Base-by-base conservation (phyloP, 2,329 filamentous ascomycete genomes). In the Diplodia sapinea region DNA sequence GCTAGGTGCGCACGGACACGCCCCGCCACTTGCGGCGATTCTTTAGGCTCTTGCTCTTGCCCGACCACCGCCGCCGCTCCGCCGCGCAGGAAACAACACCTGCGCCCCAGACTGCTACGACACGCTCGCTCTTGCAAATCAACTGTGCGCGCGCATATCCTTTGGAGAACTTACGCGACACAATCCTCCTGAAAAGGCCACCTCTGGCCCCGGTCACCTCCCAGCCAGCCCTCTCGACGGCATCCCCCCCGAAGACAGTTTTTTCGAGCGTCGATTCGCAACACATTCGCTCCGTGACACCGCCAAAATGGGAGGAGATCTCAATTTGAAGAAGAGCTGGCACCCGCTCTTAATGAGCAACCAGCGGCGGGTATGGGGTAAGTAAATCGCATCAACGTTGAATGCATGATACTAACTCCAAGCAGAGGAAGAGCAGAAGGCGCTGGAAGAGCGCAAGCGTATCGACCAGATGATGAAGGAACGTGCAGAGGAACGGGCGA, bases 291-390 rank as follows among this genome's bases (percentile, higher is more conserved):
- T 23, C 33, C 17, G n/a, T 15, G 29, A 52, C 26, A 72, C 74
- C 76, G 78, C 73, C 82, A 91, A 81, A 71, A 97, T 96, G 91
- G 94, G 94, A 83, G 93, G 93, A 77, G 94, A 98, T 85, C 87
- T 99, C 76, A 97, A 98, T 77, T 82, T 96, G 74, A 97, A 97
- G 82, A 89, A 89, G 78, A 87, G 92, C 84, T 99, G 94, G 89
- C 94, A 99, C 81, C 94, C 95, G 69, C 88, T 89, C 73, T 86
- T 97, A 72, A 88, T 93, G 81, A 91, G 90, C 82, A 99, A 99
- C 80, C 95, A 96, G 83, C 88, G 88, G 79, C 88, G 88, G 78
- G 94, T 97, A 72, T 97, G 92, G 88, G 65, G 61, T 65, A 31
- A 65, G 61, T 65, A n/a, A 13, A n/a, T 15, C 20, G 9, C 20